Percentiles rank a stretch among this genome's conserved stretches.
phyloP scores from a whole-genome alignment of 805 yeast genomes.

The Cyberlindnera galapagoensis region DNA sequence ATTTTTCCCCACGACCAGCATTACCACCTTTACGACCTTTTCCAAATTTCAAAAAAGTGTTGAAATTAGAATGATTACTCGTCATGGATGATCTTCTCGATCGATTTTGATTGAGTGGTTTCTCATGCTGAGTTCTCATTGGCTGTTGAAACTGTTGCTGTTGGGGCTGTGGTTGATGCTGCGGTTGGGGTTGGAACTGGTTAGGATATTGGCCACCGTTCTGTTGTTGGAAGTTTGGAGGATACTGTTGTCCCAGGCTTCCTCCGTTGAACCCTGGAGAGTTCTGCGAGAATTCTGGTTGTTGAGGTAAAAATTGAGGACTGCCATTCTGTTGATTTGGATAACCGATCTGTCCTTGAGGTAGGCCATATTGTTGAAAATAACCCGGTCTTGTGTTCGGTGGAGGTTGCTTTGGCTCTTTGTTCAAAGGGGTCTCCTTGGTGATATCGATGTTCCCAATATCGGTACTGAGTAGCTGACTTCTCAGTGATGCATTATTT shows the following conservation, averaged over 20 bases:
- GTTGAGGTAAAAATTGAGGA: too few species aligned
- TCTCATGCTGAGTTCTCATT: conserved; percentile 13
- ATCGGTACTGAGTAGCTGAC: conserved; percentile 31
- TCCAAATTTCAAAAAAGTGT: conserved; percentile 10
- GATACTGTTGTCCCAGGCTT: conserved; percentile 1
- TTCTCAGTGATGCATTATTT: conserved; percentile 21
- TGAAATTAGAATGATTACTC: conserved; percentile 10
- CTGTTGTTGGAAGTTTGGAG: background rate
- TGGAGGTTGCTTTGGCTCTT: conserved; percentile 6
- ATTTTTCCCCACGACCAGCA: conserved; percentile 24
- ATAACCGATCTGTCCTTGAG: too few species aligned
- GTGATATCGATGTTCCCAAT: conserved; percentile 40
- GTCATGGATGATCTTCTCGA: conserved; percentile 17
- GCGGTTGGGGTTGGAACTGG: conserved; percentile 9
- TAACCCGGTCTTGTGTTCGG: conserved; percentile 13
- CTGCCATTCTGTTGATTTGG: too few species aligned
- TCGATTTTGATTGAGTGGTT: too few species aligned
- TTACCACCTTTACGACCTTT: conserved; percentile 4
- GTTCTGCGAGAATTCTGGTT: too few species aligned
- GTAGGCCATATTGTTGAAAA: conserved; percentile 3
- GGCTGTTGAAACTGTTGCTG: conserved; percentile 9
- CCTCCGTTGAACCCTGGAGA: too few species aligned
- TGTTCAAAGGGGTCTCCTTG: conserved; percentile 32
- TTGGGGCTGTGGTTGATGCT: conserved; percentile 9
- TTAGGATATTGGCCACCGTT: background rate